Conservation (phyloP, 257 asterid genomes). For the Dorcoceras hygrometricum region DNA sequence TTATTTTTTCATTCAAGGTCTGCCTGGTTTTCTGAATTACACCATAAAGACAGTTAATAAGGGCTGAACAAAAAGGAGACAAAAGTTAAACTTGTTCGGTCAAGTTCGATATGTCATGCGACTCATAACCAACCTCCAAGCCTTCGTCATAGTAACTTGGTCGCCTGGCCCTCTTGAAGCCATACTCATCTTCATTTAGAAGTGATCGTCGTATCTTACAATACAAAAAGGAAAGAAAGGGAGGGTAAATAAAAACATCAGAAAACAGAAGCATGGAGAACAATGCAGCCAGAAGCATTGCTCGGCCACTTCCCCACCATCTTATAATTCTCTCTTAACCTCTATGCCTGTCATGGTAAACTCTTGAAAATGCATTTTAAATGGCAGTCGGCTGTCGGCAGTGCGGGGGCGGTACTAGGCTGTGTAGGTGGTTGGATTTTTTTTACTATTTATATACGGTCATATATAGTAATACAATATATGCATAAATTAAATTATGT, state of each 20-base stretch:
- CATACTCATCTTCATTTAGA: slow-evolving; percentile 80
- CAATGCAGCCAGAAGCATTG: neutral
- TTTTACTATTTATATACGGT: no score
- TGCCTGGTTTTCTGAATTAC: slow-evolving; percentile 69
- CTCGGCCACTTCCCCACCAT: slow-evolving; percentile 7
- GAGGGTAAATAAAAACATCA: neutral
- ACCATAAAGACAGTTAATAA: neutral
- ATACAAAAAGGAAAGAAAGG: slow-evolving; percentile 12
- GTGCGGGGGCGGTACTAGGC: no score
- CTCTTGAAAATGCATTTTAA: neutral
- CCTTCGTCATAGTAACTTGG: slow-evolving; percentile 85
- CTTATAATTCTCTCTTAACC: neutral
- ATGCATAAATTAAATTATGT: no score
- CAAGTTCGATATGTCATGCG: neutral
- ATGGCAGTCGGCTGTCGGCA: no score
- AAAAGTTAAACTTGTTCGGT: neutral
- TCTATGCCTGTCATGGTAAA: neutral
- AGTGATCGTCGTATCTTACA: slow-evolving; percentile 67
- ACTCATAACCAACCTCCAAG: slow-evolving; percentile 49
- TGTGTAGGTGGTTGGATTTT: no score
- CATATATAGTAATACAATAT: no score
- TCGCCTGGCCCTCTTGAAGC: slow-evolving; percentile 64
- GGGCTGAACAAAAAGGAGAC: neutral
- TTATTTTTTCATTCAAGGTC: slow-evolving; percentile 62
- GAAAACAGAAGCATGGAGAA: slow-evolving; percentile 12